These are phyloP conservation scores for Bipolaris bicolor DNA, from an alignment of 2,329 filamentous ascomycete species.

Conservation along the genomic window DNA sequence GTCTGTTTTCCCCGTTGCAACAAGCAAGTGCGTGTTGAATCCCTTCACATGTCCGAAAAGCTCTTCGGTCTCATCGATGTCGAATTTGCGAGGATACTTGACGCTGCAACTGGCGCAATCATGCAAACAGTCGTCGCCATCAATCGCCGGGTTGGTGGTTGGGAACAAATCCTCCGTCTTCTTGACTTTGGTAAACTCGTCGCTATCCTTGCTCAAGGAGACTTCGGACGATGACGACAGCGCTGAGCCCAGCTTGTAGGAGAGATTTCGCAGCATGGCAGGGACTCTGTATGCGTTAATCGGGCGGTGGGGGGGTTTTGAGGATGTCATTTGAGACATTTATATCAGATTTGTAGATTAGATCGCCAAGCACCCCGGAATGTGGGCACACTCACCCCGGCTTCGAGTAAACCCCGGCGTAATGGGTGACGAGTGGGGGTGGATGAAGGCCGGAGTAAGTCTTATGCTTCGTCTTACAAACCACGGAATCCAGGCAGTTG, in stretches of 20 bases:
- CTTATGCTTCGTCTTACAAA: background rate
- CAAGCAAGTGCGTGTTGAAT: conserved; percentile 87
- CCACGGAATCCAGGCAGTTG: background rate
- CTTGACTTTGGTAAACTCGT: conserved; percentile 57
- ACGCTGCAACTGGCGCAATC: conserved; percentile 85
- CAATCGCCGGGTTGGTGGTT: conserved; percentile 73
- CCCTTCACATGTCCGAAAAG: conserved; percentile 86
- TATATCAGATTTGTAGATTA: conserved; percentile 47
- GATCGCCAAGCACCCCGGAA: conserved; percentile 44
- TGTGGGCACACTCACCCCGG: conserved; percentile 27
- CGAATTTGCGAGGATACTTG: conserved; percentile 75
- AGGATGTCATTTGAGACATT: conserved; percentile 23
- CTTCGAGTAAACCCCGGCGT: conserved; percentile 18
- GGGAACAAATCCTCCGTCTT: conserved; percentile 69
- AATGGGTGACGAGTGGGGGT: conserved; percentile 1
- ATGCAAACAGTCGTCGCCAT: conserved; percentile 86
- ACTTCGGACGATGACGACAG: conserved; percentile 40
- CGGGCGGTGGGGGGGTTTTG: conserved; percentile 31
- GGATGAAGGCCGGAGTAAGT: conserved; percentile 3
- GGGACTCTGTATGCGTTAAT: conserved; percentile 47
- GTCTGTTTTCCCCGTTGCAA: conserved; percentile 94
- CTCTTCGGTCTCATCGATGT: conserved; percentile 75
- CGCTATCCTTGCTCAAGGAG: conserved; percentile 38
- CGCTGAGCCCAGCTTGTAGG: conserved; percentile 45
- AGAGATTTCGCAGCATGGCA: conserved; percentile 45